These are phyloP conservation scores for Fusarium clavum DNA, from an alignment of 2,329 filamentous ascomycete species.

Conservation along the genomic window DNA sequence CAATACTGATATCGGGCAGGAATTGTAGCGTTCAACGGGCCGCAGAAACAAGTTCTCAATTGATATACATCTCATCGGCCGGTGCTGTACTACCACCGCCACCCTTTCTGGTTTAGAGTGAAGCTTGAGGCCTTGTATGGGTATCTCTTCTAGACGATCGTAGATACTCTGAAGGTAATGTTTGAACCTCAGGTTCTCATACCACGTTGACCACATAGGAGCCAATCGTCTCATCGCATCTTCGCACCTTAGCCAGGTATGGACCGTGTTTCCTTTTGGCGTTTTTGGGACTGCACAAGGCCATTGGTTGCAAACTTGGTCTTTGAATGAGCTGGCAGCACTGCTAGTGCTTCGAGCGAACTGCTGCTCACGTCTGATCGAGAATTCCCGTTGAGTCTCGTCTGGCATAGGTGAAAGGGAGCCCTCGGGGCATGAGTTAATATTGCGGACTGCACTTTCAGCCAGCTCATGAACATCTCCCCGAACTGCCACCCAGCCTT, in stretches of 20 bases:
- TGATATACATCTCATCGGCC: slow-evolving; percentile 15
- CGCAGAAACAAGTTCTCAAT: slow-evolving; percentile 21
- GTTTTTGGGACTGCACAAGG: neutral
- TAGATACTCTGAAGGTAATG: too few relatives aligned
- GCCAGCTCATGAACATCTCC: too few relatives aligned
- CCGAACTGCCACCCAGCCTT: too few relatives aligned
- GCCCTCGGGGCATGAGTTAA: neutral
- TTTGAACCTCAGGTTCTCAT: slow-evolving; percentile 16
- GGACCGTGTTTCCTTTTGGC: neutral
- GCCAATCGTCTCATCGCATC: neutral
- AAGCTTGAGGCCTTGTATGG: neutral
- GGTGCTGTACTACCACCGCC: neutral
- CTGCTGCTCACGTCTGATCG: too few relatives aligned
- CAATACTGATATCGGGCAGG: too few relatives aligned
- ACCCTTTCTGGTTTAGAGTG: neutral
- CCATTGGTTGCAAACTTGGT: neutral
- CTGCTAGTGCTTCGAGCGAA: too few relatives aligned
- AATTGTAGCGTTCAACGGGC: too few relatives aligned
- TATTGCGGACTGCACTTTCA: too few relatives aligned
- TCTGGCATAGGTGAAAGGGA: neutral
- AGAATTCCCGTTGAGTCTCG: too few relatives aligned
- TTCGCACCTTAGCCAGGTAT: neutral
- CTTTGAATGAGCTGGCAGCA: neutral
- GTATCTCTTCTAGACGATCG: neutral
- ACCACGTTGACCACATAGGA: neutral